These are phyloP conservation scores for Polygonum maritimum DNA, from an alignment of 148 eudicot genomes.

Conservation along the genomic window DNA sequence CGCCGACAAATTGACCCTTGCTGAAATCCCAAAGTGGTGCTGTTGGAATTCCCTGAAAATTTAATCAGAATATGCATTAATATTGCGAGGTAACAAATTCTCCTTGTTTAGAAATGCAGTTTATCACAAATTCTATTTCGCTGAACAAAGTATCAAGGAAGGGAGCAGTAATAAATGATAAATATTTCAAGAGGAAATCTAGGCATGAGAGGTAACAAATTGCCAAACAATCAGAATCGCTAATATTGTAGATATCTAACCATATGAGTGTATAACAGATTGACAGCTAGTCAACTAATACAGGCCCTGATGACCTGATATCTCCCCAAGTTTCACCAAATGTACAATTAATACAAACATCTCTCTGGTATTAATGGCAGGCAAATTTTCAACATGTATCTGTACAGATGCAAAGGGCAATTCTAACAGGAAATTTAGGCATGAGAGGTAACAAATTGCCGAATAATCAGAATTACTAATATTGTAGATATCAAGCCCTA, in stretches of 20 bases:
- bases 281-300: neutral
- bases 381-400: neutral
- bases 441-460: neutral
- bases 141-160: neutral
- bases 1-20: conserved; percentile 75
- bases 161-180: neutral
- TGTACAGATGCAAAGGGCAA: neutral
- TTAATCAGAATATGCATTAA: conserved; percentile 9
- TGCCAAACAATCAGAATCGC: neutral
- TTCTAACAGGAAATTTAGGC: neutral
- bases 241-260: neutral
- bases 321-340: neutral
- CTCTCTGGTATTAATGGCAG: neutral
- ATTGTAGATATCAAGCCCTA: neutral
- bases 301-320: neutral
- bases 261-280: too few relatives aligned
- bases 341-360: neutral
- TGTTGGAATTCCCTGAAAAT: conserved; percentile 68
- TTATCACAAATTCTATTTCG: neutral
- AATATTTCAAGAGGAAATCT: neutral
- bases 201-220: neutral
- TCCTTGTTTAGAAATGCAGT: neutral
- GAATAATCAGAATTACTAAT: neutral
- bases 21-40: conserved; percentile 91
- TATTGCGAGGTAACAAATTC: neutral